Evolutionary conservation across 495 filamentous ascomycete genomes (phyloP).

Genomic region (Hypoxylon fuscum): DNA sequence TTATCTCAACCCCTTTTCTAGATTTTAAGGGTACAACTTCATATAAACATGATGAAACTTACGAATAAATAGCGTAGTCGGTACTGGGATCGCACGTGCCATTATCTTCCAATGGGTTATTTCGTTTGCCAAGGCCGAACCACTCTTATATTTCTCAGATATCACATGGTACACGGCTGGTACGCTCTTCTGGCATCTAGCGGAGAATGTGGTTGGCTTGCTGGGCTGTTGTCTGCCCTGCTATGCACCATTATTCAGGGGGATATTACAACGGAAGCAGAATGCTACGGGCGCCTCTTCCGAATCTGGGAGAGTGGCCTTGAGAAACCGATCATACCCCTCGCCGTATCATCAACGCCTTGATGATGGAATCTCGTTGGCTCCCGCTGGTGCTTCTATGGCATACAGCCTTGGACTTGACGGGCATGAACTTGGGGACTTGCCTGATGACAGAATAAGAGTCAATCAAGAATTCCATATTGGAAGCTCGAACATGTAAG

Average conservation of each 20-base stretch:
- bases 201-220: slow-evolving; percentile 10
- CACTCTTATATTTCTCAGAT: background rate
- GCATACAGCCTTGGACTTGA: background rate
- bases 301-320: background rate
- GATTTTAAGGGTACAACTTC: too few relatives aligned
- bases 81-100: slow-evolving; percentile 12
- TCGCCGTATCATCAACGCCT: slow-evolving; percentile 1
- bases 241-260: slow-evolving; percentile 13
- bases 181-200: slow-evolving; percentile 26
- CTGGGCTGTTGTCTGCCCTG: slow-evolving; percentile 10
- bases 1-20: slow-evolving; percentile 1
- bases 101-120: slow-evolving; percentile 21
- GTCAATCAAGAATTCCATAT: too few relatives aligned
- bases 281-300: background rate
- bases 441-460: too few relatives aligned
- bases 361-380: slow-evolving; percentile 1
- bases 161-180: slow-evolving; percentile 9
- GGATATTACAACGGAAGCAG: background rate
- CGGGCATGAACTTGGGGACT: too few relatives aligned
- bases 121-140: background rate
- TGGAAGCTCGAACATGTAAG: too few relatives aligned
- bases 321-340: background rate
- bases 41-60: background rate
- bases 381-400: background rate
- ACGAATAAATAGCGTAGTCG: slow-evolving; percentile 12